phyloP scores from a whole-genome alignment of 306 rosid species.

The Glycyrrhiza uralensis region DNA sequence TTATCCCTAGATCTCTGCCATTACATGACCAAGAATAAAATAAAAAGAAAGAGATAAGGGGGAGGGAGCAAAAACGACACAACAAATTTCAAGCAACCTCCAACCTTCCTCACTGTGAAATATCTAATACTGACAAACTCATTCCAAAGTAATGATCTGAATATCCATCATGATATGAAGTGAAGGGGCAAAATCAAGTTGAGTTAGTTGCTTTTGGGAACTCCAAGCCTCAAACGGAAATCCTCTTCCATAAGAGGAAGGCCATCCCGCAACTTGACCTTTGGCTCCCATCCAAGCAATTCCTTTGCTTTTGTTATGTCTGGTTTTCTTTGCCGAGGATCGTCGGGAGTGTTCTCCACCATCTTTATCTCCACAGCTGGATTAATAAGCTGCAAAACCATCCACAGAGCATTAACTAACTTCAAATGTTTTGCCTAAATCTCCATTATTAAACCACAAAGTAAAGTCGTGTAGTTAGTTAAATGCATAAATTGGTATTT shows the following conservation, averaged over 20 bases:
- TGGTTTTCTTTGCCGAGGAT: constrained; percentile 80
- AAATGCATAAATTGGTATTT: background rate
- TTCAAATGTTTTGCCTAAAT: background rate
- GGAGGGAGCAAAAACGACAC: background rate
- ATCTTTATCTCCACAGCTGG: constrained; percentile 64
- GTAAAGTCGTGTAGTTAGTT: background rate
- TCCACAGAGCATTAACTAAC: background rate
- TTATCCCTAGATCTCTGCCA: background rate
- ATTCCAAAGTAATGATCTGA: background rate
- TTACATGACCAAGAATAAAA: background rate
- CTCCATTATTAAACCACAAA: background rate
- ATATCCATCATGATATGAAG: background rate
- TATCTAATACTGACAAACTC: background rate
- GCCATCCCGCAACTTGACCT: constrained; percentile 62
- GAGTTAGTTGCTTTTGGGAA: constrained; percentile 36
- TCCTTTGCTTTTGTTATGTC: constrained; percentile 71
- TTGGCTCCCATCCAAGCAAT: constrained; percentile 77
- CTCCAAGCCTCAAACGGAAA: constrained; percentile 69
- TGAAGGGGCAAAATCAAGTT: background rate
- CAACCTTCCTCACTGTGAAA: background rate
- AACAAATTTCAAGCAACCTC: background rate
- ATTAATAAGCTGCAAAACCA: constrained; percentile 66
- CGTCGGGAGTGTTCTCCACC: constrained; percentile 87
- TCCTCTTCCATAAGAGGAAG: constrained; percentile 88
- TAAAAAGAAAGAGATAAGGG: background rate